A percentile compares a stretch with the other conserved stretches of the same genome.
Evolutionary conservation across 768 basidiomycete species (phyloP).

Genomic region (Leccinum variicolor): DNA sequence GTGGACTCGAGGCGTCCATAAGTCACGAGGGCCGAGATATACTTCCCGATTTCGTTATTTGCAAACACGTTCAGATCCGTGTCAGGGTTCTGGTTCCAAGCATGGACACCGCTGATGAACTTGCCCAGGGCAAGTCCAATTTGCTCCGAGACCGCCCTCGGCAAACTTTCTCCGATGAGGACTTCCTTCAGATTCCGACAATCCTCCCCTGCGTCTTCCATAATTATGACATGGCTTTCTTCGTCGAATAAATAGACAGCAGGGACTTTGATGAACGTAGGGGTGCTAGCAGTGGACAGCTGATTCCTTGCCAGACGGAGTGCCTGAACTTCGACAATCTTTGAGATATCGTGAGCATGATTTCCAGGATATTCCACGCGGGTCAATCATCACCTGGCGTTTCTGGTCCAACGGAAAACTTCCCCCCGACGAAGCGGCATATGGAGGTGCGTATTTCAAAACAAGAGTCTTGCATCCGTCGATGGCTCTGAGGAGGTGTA

Average conservation of each 20-base stretch:
- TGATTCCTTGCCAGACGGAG: conserved; percentile 38
- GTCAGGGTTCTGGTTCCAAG: conserved; percentile 36
- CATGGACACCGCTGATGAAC: conserved; percentile 54
- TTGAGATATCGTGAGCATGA: conserved; percentile 30
- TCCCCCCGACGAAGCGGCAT: conserved; percentile 28
- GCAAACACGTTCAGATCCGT: conserved; percentile 37
- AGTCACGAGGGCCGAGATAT: conserved; percentile 37
- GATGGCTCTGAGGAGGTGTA: conserved; percentile 40
- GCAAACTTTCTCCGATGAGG: conserved; percentile 34
- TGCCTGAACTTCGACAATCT: conserved; percentile 45
- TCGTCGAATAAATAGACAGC: conserved; percentile 48
- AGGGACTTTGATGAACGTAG: conserved; percentile 47
- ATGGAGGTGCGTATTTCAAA: conserved; percentile 56
- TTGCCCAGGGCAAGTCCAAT: conserved; percentile 53
- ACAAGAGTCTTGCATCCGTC: conserved; percentile 46
- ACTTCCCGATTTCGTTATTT: conserved; percentile 38
- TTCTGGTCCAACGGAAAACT: conserved; percentile 37
- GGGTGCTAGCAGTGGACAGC: conserved; percentile 28
- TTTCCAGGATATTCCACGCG: not conserved
- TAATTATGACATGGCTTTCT: conserved; percentile 49
- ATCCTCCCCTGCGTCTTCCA: conserved; percentile 55
- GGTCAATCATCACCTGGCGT: conserved; percentile 46
- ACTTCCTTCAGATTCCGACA: conserved; percentile 38
- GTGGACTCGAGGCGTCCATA: conserved; percentile 47
- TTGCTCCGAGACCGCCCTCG: conserved; percentile 30